phyloP scores from a whole-genome alignment of 2,329 filamentous ascomycete species.

The Domatiomyces globalis region DNA sequence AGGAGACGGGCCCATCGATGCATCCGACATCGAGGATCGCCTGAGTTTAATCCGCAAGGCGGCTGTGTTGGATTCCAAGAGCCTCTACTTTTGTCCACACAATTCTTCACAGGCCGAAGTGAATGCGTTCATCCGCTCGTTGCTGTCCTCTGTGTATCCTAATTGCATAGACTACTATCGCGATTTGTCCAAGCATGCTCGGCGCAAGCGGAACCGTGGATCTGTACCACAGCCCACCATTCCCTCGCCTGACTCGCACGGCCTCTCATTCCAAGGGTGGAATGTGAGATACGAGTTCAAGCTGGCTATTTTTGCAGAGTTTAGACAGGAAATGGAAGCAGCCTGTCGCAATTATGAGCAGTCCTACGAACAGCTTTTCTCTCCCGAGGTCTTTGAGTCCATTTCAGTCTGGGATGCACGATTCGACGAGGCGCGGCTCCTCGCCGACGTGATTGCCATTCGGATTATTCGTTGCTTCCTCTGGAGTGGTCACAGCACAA shows the following conservation, averaged over 20 bases:
- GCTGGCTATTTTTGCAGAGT: constrained; percentile 77
- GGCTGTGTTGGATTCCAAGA: constrained; percentile 68
- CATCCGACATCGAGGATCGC: constrained; percentile 56
- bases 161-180: constrained; percentile 79
- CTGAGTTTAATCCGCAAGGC: constrained; percentile 64
- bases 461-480: constrained; percentile 70
- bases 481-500: constrained; percentile 63
- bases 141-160: constrained; percentile 59
- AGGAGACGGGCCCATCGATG: constrained; percentile 51
- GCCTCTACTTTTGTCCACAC: constrained; percentile 70
- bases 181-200: constrained; percentile 79
- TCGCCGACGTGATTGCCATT: constrained; percentile 69
- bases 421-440: constrained; percentile 82
- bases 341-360: constrained; percentile 75
- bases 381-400: constrained; percentile 69
- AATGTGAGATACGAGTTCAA: constrained; percentile 93
- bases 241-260: constrained; percentile 75
- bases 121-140: constrained; percentile 55
- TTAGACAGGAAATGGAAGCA: constrained; percentile 80
- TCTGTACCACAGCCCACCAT: constrained; percentile 66
- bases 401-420: constrained; percentile 80
- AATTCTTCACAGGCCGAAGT: constrained; percentile 58
- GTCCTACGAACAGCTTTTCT: constrained; percentile 71
- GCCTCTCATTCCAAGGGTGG: constrained; percentile 75
- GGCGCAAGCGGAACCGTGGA: constrained; percentile 73